Base-by-base conservation (phyloP, 2,329 filamentous ascomycete species). In the Alternaria sp. region DNA sequence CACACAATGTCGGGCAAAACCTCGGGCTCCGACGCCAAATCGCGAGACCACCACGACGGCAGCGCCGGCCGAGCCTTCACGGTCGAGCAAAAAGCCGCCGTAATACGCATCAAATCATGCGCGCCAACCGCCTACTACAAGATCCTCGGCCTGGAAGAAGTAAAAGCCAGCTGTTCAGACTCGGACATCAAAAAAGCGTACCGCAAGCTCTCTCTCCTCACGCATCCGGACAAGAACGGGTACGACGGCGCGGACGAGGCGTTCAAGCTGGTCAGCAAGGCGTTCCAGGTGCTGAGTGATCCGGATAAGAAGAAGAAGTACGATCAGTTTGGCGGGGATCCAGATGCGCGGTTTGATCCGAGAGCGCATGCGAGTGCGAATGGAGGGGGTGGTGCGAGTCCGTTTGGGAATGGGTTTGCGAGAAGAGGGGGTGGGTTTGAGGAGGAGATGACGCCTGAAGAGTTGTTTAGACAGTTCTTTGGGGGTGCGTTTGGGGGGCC, bases 141-240 rank as follows among this genome's bases (percentile, higher is more conserved):
- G 79, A 98, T 99, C 71, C 83, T 99, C 30, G 90, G 89, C 21
- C 82, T 97, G 52, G 87, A 90, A 72, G 84, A 85, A 67, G 84
- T 90, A 43, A 86, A 86, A 72, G 83, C 86, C 61, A 87, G 89
- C 19, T 90, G 88, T 74, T 89, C 89, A 52, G 95, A 98, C 72
- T 81, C 85, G 66, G 95, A 98, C 75, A 93, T 99, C 78, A 99
- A 98, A 81, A 98, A 98, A 84, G 95, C 96, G 7, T 99, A 99
- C 83, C 89, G 95, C 76, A 98, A 97, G 83, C 87, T 96, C 79
- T 96, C 92, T 78, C 84, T 99, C 74, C 86, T 98, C 76, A 99
- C 96, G 63, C 96, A 99, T 85, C 96, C 96, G 67, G 96, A 99
- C 85, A 99, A 99, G 85, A 99, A 99, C 86, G 94, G 94, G 54